phyloP scores from a whole-genome alignment of 2,329 filamentous ascomycete species.

The Fusarium goolgardi region DNA sequence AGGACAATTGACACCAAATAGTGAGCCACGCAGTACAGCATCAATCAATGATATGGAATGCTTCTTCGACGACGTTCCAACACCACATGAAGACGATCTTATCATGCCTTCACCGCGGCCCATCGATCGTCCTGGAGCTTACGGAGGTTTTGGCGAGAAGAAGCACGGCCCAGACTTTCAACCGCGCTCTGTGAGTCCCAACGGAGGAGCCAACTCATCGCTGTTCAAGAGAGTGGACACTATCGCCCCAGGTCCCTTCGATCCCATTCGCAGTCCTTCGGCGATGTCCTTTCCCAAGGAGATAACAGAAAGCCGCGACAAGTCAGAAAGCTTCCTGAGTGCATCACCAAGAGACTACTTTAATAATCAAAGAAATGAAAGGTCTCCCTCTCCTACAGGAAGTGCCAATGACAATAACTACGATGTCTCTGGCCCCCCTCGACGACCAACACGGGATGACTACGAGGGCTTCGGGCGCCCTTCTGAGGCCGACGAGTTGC shows the following conservation, averaged over 20 bases:
- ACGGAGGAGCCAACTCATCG: conserved; percentile 44
- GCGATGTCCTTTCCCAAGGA: conserved; percentile 48
- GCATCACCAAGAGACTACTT: conserved; percentile 35
- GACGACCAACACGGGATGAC: conserved; percentile 61
- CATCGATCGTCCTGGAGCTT: conserved; percentile 58
- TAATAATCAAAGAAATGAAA: conserved; percentile 13
- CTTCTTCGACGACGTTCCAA: conserved; percentile 57
- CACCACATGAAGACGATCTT: conserved; percentile 57
- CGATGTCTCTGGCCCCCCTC: conserved; percentile 51
- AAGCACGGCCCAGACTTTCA: conserved; percentile 43
- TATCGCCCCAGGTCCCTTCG: conserved; percentile 75
- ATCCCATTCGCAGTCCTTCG: conserved; percentile 56
- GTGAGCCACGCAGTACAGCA: conserved; percentile 71
- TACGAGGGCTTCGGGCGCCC: conserved; percentile 70
- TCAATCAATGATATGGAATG: conserved; percentile 62
- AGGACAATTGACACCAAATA: conserved; percentile 72
- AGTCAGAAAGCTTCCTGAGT: conserved; percentile 38
- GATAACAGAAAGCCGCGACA: conserved; percentile 28
- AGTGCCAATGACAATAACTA: conserved; percentile 40
- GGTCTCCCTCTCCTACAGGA: conserved; percentile 27
- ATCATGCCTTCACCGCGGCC: conserved; percentile 54
- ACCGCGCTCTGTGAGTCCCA: conserved; percentile 43
- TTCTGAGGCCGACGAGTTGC: conserved; percentile 50
- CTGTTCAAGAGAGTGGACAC: conserved; percentile 72
- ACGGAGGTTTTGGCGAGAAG: conserved; percentile 60